These are phyloP conservation scores for Apophysomyces trapeziformis DNA, from an alignment of 371 early-diverging fungal species.

Conservation along the genomic window DNA sequence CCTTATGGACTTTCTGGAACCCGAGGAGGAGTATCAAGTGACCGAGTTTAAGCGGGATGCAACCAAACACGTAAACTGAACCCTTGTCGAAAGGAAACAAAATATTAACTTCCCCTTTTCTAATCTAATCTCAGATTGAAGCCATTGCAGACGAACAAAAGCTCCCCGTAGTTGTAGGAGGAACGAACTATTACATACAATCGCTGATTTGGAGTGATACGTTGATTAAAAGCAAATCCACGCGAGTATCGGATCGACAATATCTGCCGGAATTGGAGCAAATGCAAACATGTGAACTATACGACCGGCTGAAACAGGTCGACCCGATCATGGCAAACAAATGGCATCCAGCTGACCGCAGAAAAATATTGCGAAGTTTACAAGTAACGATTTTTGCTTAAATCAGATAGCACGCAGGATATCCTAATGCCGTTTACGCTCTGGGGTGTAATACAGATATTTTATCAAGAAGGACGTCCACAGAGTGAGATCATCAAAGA, in stretches of 20 bases:
- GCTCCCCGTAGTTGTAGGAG: constrained; percentile 92
- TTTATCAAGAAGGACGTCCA: constrained; percentile 69
- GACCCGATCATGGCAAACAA: constrained; percentile 90
- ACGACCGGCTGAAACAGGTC: constrained; percentile 62
- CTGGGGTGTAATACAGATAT: constrained; percentile 52
- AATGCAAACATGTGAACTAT: constrained; percentile 55
- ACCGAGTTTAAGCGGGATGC: constrained; percentile 84
- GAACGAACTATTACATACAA: constrained; percentile 96
- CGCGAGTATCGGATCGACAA: constrained; percentile 20
- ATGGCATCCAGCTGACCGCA: constrained; percentile 91
- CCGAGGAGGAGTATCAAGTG: constrained; percentile 84
- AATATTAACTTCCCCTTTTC: neutral
- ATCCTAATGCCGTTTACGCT: neutral
- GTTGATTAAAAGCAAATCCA: constrained; percentile 38
- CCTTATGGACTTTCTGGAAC: constrained; percentile 81
- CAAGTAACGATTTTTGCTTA: constrained; percentile 48
- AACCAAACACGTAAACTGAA: constrained; percentile 53
- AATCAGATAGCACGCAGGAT: neutral
- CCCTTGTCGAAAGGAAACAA: neutral
- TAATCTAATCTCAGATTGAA: constrained; percentile 59
- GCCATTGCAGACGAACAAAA: constrained; percentile 69
- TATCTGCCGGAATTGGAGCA: constrained; percentile 37
- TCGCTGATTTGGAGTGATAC: constrained; percentile 81
- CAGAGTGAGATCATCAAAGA: constrained; percentile 75
- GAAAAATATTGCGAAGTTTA: constrained; percentile 86